Evolutionary conservation across 768 basidiomycete genomes (phyloP), one percentile per base, ranked within the genome.

Genomic region (Dioszegia hungarica): DNA sequence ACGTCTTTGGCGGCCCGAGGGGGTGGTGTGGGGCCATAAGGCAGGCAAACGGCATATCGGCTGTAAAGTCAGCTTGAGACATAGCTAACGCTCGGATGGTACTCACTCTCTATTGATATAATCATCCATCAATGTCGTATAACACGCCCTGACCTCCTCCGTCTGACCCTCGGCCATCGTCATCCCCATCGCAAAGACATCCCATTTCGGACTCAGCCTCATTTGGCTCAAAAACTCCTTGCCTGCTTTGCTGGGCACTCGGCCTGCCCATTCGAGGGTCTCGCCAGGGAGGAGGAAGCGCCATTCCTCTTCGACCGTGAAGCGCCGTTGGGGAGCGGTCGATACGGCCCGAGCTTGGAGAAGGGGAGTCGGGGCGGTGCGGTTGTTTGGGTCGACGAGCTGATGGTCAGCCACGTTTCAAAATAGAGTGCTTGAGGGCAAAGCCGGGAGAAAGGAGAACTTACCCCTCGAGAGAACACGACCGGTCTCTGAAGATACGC

Each of bases 21-120:
- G 2, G 74, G 74, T 10, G 58, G 49, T 1, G 60, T 38, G 9
- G 34, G 17, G 11, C 58, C 66, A 45, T 74, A 72, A 1, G 74
- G 72, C 2, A 59, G 57, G 44, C 60, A 64, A 0, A 73, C 28
- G 1, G 62, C 72, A 54, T 71, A 66, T 37, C 74, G 74, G 44
- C 73, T 75, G 43, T 2, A 36, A n/a, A n/a, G 19, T 59, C 34
- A 54, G 60, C 49, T 48, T 14, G 19, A 12, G 11, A 10, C 37
- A 41, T n/a, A 6, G 5, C 17, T 17, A n/a, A 40, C 14, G 9
- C 14, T 14, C 10, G 17, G 19, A 39, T 10, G 25, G 3, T 19
- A 67, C 73, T 67, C 54, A 73, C 72, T 70, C 70, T 63, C 61
- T 56, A 12, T 36, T 28, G 15, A 68, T 55, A 44, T 69, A 64